Evolutionary conservation across 352 stramenopile genomes (phyloP).

Genomic region (Pythium sp.): DNA sequence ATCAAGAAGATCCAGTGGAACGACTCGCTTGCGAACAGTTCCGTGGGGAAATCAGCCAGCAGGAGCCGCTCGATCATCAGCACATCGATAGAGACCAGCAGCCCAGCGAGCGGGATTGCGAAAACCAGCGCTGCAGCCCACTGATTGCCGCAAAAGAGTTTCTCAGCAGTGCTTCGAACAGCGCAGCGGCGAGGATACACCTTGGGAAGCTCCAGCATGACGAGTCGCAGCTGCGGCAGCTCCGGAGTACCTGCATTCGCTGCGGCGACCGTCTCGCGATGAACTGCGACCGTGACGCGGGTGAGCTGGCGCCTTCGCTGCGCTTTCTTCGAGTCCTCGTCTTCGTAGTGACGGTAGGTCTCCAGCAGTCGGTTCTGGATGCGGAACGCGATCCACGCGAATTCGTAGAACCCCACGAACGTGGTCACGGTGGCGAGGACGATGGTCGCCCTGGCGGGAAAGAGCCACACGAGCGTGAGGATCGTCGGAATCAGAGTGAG

Average conservation of each 20-base stretch:
- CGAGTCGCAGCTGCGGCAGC: not conserved
- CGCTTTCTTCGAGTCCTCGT: slow-evolving; percentile 3
- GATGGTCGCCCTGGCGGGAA: not conserved
- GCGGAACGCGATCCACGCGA: slow-evolving; percentile 28
- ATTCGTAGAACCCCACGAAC: slow-evolving; percentile 17
- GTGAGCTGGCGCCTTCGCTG: not conserved
- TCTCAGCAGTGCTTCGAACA: slow-evolving; percentile 12
- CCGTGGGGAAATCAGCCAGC: not conserved
- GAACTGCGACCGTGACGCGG: not conserved
- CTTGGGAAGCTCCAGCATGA: slow-evolving; percentile 1
- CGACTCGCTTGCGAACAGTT: not conserved
- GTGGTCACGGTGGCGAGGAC: not conserved
- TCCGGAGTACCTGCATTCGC: not conserved
- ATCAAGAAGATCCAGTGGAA: slow-evolving; percentile 7
- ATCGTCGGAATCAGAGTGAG: not conserved
- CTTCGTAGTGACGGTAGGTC: slow-evolving; percentile 25
- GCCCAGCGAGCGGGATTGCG: slow-evolving; percentile 1
- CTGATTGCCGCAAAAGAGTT: slow-evolving; percentile 9
- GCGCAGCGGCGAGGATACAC: slow-evolving; percentile 11
- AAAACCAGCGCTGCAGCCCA: slow-evolving; percentile 1
- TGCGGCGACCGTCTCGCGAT: not conserved
- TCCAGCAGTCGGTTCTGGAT: slow-evolving; percentile 27
- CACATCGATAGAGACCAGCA: slow-evolving; percentile 3
- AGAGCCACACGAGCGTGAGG: not conserved
- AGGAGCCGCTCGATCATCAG: not conserved